phyloP scores from a whole-genome alignment of 768 basidiomycete genomes.

The Boletus fagicola region DNA sequence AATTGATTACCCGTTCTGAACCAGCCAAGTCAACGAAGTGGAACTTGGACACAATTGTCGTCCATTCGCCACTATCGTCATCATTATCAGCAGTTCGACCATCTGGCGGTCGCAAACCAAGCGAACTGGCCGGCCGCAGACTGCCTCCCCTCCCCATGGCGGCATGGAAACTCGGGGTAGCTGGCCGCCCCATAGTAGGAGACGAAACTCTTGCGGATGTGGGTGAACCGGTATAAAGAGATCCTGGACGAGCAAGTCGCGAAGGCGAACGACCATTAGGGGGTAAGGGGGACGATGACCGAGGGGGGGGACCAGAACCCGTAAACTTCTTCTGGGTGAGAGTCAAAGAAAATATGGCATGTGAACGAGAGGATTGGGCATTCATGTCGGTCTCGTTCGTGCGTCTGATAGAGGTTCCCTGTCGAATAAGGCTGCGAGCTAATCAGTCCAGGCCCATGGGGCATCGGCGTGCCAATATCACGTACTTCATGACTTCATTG shows the following conservation, averaged over 20 bases:
- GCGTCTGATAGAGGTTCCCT: constrained; percentile 86
- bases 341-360: constrained; percentile 98
- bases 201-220: constrained; percentile 55
- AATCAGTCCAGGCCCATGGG: constrained; percentile 20
- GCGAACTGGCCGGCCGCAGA: constrained; percentile 74
- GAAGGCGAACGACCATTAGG: constrained; percentile 73
- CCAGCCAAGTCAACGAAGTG: constrained; percentile 99
- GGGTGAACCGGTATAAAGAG: constrained; percentile 53
- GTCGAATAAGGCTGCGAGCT: constrained; percentile 70
- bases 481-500: constrained; percentile 90
- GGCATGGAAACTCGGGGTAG: constrained; percentile 74
- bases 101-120: constrained; percentile 66
- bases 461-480: constrained; percentile 21
- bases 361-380: constrained; percentile 94
- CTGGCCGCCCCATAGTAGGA: constrained; percentile 74
- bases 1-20: constrained; percentile 91
- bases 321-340: constrained; percentile 86
- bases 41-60: constrained; percentile 91
- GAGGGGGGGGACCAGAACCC: constrained; percentile 66
- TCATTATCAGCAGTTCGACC: constrained; percentile 39
- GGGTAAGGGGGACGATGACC: constrained; percentile 76
- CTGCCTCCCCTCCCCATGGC: constrained; percentile 69
- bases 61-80: constrained; percentile 78
- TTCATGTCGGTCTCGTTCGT: constrained; percentile 99
- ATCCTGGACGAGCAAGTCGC: constrained; percentile 79